A percentile compares a stretch with the other conserved stretches of the same genome.
These are phyloP conservation scores for Raphidocelis subcapitata DNA, from an alignment of 139 green algal species.

Conservation along the genomic window DNA sequence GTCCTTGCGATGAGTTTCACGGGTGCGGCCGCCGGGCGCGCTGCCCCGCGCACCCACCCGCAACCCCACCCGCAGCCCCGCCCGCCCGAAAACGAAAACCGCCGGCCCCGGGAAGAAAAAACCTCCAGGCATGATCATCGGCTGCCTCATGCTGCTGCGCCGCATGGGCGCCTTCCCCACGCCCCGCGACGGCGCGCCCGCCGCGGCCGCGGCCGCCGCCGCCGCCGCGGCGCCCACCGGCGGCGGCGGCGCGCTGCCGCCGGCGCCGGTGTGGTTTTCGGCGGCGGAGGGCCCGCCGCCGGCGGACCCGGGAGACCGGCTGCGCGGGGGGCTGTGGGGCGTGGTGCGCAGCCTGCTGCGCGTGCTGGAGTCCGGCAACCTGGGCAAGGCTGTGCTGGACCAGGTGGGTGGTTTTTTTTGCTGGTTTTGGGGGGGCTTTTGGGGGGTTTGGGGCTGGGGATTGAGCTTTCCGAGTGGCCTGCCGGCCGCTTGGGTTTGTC, in stretches of 20 bases:
- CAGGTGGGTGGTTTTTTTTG: constrained; percentile 79
- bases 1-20: no score
- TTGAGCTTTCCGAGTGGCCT: no score
- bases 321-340: constrained; percentile 72
- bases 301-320: constrained; percentile 28
- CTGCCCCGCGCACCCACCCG: no score
- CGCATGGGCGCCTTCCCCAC: constrained; percentile 43
- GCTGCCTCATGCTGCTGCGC: constrained; percentile 74
- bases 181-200: neutral
- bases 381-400: constrained; percentile 81
- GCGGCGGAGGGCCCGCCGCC: neutral
- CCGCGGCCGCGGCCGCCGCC: neutral
- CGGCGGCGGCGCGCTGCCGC: constrained; percentile 4
- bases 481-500: no score
- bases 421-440: no score
- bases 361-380: constrained; percentile 57
- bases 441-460: no score
- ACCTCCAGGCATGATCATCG: constrained; percentile 87
- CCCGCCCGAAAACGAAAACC: no score
- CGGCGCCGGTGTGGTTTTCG: constrained; percentile 51
- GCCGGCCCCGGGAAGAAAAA: no score
- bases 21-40: no score
- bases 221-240: neutral
- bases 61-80: no score
- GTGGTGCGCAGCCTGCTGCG: constrained; percentile 69